Conservation (phyloP, 106 monocot genomes). For the Gastrodia elata region DNA sequence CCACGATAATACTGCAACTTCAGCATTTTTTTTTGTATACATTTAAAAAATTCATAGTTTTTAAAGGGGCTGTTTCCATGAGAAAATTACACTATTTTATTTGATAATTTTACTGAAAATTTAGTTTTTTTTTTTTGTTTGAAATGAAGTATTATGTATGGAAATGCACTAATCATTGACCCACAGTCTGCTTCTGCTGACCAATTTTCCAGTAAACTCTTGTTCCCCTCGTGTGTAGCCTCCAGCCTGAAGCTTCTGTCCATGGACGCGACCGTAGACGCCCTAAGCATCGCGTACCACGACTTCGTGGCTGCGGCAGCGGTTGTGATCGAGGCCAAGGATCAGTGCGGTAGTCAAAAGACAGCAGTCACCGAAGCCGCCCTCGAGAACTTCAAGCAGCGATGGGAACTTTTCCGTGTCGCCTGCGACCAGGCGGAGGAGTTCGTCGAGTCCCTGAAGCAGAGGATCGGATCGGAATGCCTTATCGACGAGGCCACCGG, state of each 20-base stretch:
- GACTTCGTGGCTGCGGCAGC: constrained; percentile 25
- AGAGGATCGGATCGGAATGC: constrained; percentile 60
- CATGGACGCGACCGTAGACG: constrained; percentile 19
- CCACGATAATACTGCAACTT: too few relatives aligned
- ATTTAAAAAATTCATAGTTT: too few relatives aligned
- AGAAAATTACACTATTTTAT: too few relatives aligned
- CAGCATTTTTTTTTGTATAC: too few relatives aligned
- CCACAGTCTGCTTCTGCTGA: too few relatives aligned
- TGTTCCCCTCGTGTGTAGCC: neutral
- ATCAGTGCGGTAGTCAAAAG: constrained; percentile 21
- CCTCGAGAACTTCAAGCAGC: constrained; percentile 57
- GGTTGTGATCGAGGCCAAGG: constrained; percentile 26
- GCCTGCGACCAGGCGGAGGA: constrained; percentile 64
- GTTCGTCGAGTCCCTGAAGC: constrained; percentile 50
- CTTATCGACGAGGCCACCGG: constrained; percentile 64
- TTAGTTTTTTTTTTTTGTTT: too few relatives aligned
- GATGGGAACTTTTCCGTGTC: constrained; percentile 53
- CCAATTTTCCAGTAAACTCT: too few relatives aligned
- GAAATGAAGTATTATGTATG: too few relatives aligned
- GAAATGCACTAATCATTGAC: too few relatives aligned
- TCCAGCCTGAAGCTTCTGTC: neutral
- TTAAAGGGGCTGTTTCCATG: too few relatives aligned
- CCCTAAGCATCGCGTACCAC: constrained; percentile 16
- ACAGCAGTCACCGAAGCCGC: constrained; percentile 30
- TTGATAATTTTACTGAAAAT: too few relatives aligned